These are phyloP conservation scores for Grosmannia penicillata DNA, from an alignment of 2,329 filamentous ascomycete genomes.

Conservation along the genomic window DNA sequence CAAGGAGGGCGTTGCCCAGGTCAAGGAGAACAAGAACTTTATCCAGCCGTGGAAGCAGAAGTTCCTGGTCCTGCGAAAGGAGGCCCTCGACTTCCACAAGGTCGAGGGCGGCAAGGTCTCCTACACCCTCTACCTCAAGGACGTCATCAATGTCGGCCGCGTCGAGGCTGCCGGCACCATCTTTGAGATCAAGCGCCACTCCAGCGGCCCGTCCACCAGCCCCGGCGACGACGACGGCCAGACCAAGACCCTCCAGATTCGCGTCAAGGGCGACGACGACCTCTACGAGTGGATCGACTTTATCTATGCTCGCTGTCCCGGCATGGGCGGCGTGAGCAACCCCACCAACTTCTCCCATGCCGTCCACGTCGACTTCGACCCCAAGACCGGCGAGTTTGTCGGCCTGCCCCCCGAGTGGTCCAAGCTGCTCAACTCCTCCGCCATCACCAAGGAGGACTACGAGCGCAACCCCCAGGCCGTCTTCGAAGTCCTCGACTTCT, in stretches of 20 bases:
- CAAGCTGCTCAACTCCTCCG: slow-evolving; percentile 86
- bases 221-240: slow-evolving; percentile 67
- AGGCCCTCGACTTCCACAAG: slow-evolving; percentile 89
- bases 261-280: slow-evolving; percentile 89
- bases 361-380: slow-evolving; percentile 95
- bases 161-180: slow-evolving; percentile 85
- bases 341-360: slow-evolving; percentile 96
- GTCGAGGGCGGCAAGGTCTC: slow-evolving; percentile 74
- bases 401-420: slow-evolving; percentile 95
- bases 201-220: slow-evolving; percentile 53
- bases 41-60: slow-evolving; percentile 82
- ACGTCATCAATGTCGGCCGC: slow-evolving; percentile 79
- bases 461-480: slow-evolving; percentile 86
- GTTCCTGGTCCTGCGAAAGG: slow-evolving; percentile 82
- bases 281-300: slow-evolving; percentile 98
- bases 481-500: slow-evolving; percentile 72
- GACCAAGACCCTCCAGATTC: slow-evolving; percentile 75
- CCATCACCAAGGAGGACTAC: slow-evolving; percentile 97
- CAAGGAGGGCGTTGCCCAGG: slow-evolving; percentile 69
- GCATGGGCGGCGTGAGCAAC: slow-evolving; percentile 96
- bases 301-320: slow-evolving; percentile 90
- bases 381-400: slow-evolving; percentile 86
- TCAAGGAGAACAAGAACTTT: slow-evolving; percentile 83
- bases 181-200: slow-evolving; percentile 77
- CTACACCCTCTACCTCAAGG: slow-evolving; percentile 71